Percentiles rank a stretch among this genome's conserved stretches.
phyloP scores from a whole-genome alignment of 805 yeast genomes.

The Ogataea sp. region DNA sequence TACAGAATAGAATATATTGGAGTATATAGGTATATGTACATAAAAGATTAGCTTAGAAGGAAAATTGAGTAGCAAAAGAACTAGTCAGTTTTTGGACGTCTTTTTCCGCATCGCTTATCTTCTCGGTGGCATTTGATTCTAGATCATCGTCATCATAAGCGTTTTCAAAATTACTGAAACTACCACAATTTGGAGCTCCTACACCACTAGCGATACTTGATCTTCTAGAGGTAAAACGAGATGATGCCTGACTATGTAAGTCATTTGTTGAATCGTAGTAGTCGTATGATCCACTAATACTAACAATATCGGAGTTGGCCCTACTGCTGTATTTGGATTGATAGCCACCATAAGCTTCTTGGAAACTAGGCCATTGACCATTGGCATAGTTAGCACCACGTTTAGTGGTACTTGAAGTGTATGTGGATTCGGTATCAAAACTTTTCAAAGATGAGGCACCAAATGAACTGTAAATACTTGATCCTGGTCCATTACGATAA shows the following conservation, averaged over 20 bases:
- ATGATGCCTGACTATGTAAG: slow-evolving; percentile 1
- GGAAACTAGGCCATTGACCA: background rate
- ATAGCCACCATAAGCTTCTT: slow-evolving; percentile 2
- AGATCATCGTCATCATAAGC: slow-evolving; percentile 3
- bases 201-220: slow-evolving; percentile 22
- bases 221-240: slow-evolving; percentile 4
- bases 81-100: slow-evolving; percentile 30
- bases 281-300: background rate
- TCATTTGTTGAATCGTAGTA: background rate
- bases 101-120: slow-evolving; percentile 27
- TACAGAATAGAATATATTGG: too few species aligned
- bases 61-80: slow-evolving; percentile 29
- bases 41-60: slow-evolving; percentile 2
- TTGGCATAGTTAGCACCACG: background rate
- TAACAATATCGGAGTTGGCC: slow-evolving; percentile 1
- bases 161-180: slow-evolving; percentile 11
- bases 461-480: slow-evolving; percentile 3
- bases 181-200: background rate
- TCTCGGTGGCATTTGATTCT: slow-evolving; percentile 1
- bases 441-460: slow-evolving; percentile 13
- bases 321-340: background rate
- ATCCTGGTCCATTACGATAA: background rate
- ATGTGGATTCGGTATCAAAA: slow-evolving; percentile 31
- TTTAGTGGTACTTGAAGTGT: slow-evolving; percentile 10
- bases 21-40: background rate